Conservation (phyloP, 139 green algal genomes). For the Coccomyxa sp. region DNA sequence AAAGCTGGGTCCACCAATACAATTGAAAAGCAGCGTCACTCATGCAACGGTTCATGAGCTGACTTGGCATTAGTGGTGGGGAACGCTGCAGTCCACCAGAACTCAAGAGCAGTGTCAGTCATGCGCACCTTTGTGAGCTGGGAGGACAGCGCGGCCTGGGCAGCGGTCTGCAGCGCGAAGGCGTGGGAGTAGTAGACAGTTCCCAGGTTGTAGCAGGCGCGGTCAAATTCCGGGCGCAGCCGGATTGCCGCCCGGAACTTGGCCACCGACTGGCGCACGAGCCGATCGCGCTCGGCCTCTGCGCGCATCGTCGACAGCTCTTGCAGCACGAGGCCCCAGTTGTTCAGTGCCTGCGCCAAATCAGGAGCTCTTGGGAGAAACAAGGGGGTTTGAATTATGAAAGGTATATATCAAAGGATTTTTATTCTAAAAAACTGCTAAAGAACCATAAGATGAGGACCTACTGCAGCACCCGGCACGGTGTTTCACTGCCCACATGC, state of each 20-base stretch:
- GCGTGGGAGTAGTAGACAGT: slow-evolving; percentile 75
- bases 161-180: slow-evolving; percentile 44
- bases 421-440: too few relatives aligned
- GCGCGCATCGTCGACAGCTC: slow-evolving; percentile 34
- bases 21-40: too few relatives aligned
- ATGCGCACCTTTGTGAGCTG: slow-evolving; percentile 5
- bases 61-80: too few relatives aligned
- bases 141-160: not conserved
- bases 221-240: slow-evolving; percentile 67
- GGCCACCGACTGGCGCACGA: slow-evolving; percentile 42
- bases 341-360: slow-evolving; percentile 65
- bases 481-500: too few relatives aligned
- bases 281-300: slow-evolving; percentile 19
- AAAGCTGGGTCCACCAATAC: too few relatives aligned
- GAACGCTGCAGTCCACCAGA: too few relatives aligned
- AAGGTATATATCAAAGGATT: too few relatives aligned
- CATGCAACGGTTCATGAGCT: too few relatives aligned
- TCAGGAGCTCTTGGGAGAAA: not conserved
- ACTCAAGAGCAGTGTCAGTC: too few relatives aligned
- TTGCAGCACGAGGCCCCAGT: slow-evolving; percentile 77
- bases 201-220: slow-evolving; percentile 75
- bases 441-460: too few relatives aligned
- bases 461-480: too few relatives aligned
- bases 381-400: too few relatives aligned
- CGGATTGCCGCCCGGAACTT: slow-evolving; percentile 69